Percentiles rank a stretch among this genome's conserved stretches.
Evolutionary conservation across 164 flowering plant species (phyloP).

Genomic region (Vitis rotundifolia): DNA sequence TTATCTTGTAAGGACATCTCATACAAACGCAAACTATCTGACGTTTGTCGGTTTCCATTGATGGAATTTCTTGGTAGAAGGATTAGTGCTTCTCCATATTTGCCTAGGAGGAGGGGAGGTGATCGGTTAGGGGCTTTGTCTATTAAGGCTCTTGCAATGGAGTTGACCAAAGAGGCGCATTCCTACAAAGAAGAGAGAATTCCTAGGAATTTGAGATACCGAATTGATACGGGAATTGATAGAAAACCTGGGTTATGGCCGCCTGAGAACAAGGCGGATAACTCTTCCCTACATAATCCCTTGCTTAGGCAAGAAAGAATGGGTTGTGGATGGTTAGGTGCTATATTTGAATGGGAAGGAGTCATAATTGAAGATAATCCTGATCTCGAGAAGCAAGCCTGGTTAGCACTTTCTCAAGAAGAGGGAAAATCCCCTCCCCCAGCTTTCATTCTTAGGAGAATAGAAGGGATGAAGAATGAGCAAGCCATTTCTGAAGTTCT

Average conservation of each 20-base stretch:
- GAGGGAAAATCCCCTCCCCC: slow-evolving; percentile 91
- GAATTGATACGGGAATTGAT: slow-evolving; percentile 38
- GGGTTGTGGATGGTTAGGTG: slow-evolving; percentile 99
- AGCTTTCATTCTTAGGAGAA: slow-evolving; percentile 61
- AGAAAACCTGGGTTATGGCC: slow-evolving; percentile 65
- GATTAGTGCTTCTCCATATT: slow-evolving; percentile 3
- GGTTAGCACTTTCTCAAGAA: slow-evolving; percentile 81
- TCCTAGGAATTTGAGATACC: slow-evolving; percentile 35
- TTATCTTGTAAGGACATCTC: background rate
- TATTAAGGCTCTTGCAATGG: slow-evolving; percentile 55
- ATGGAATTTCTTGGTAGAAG: slow-evolving; percentile 29
- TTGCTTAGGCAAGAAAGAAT: slow-evolving; percentile 86
- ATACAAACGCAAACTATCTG: background rate
- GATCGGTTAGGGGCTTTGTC: slow-evolving; percentile 7
- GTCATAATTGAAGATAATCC: slow-evolving; percentile 81
- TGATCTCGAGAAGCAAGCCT: slow-evolving; percentile 83
- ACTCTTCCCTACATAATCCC: slow-evolving; percentile 81
- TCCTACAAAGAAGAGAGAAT: slow-evolving; percentile 40
- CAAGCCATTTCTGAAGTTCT: slow-evolving; percentile 94
- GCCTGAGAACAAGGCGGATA: slow-evolving; percentile 77
- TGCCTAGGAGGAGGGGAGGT: slow-evolving; percentile 9
- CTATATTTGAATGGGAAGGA: slow-evolving; percentile 97
- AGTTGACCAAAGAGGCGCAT: slow-evolving; percentile 59
- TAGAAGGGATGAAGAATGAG: slow-evolving; percentile 97
- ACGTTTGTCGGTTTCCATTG: slow-evolving; percentile 17